phyloP scores from a whole-genome alignment of 768 basidiomycete genomes.

The Lenzites betulinus region DNA sequence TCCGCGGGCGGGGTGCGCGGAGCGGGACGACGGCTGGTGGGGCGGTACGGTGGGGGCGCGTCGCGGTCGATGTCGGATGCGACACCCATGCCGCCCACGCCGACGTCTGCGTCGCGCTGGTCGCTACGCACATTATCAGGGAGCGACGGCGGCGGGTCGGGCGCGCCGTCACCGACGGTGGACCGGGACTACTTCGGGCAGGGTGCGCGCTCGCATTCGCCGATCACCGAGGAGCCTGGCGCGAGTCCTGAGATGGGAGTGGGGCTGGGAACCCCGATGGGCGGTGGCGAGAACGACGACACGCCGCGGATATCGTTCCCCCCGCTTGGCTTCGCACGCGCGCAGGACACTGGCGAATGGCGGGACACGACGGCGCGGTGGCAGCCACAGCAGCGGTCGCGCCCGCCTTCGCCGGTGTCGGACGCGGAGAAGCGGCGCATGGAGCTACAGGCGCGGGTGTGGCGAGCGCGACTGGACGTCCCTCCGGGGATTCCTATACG shows the following conservation, averaged over 20 bases:
- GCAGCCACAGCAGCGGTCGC: conserved; percentile 7
- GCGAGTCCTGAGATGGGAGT: conserved; percentile 14
- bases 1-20: conserved; percentile 3
- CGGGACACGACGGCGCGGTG: conserved; percentile 8
- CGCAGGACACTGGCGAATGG: conserved; percentile 4
- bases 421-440: conserved; percentile 57
- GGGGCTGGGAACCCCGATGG: background rate
- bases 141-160: background rate
- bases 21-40: conserved; percentile 2
- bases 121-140: conserved; percentile 21
- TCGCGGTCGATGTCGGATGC: conserved; percentile 21
- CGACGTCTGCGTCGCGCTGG: background rate
- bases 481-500: conserved; percentile 59
- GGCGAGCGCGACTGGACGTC: conserved; percentile 59
- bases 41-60: background rate
- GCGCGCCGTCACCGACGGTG: background rate
- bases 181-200: conserved; percentile 26
- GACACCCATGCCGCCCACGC: background rate
- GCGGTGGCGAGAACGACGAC: background rate
- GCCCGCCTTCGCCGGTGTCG: conserved; percentile 31
- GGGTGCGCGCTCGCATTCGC: conserved; percentile 13
- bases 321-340: background rate
- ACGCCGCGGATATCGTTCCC: conserved; percentile 4
- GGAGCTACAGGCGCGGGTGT: conserved; percentile 66
- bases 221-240: conserved; percentile 27